Base-by-base conservation (phyloP, 73 alveolate genomes). In the Symbiodinium natans region DNA sequence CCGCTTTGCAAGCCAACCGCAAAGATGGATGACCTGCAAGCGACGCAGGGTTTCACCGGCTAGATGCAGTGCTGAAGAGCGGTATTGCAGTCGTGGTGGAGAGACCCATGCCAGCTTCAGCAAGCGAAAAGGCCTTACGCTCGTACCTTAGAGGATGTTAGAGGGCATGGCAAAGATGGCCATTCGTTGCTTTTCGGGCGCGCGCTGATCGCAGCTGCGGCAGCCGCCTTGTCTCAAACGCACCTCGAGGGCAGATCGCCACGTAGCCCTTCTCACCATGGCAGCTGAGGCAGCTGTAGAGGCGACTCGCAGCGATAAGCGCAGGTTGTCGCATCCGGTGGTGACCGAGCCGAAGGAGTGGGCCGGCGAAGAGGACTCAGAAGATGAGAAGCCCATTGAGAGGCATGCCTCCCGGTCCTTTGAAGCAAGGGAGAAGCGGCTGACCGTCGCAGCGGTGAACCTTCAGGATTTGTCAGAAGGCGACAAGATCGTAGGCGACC, bases 391-490 rank as follows among this genome's bases (percentile, higher is more conserved):
- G 23, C 83, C 83, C 41, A 27, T 71, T 41, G 42, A 71, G 39
- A n/a, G 4, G 42, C 83, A 71, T 6, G 83, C 39, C 3, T 29
- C 87, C n/a, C 21, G 75, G 43, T 89, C 96, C 52, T 89, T 68
- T 38, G 87, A 41, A 25, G 96, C 96, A 17, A 86, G 96, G 25
- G 96, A 89, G 87, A 38, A 54, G 48, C 96, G 96, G 54, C 96
- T 89, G 48, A 41, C 54, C 29, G 52, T 46, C 23, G 96, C 86
- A 13, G 86, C 75, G 75, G 96, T 63, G 96, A 34, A 39, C 41
- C 86, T 39, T 27, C 40, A 89, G 83, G 94, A 87, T 19, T n/a
- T n/a, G n/a, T n/a, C n/a, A n/a, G n/a, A n/a, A n/a, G 52, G 54
- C 38, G 93, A 85, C 34, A n/a, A 52, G 39, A 89, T 89, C 77